Evolutionary conservation across 2,329 filamentous ascomycete genomes (phyloP), one percentile per base, ranked within the genome.

Genomic region (Microdochium bolleyi): DNA sequence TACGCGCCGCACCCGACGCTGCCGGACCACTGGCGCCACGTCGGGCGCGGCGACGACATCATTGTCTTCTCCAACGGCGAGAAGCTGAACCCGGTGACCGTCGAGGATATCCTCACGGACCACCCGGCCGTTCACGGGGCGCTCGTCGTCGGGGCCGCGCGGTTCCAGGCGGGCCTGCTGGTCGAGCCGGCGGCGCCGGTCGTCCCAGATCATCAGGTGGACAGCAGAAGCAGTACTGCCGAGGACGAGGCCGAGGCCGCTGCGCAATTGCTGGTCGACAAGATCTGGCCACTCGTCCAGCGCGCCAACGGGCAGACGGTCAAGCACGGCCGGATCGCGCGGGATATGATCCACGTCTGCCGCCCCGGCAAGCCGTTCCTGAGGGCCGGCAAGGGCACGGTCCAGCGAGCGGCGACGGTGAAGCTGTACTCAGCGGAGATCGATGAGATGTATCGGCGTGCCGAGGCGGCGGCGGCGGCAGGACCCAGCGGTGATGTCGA

Each of bases 341-440:
- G 64, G 7, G 58, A 68, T 16, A 59, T 74, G 13, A 56, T 76
- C 24, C 55, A 60, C 0, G 13, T 77, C 5, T 62, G 70, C 0
- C 61, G 64, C 7, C 64, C 69, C 0, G 54, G 60, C 4, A 71
- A 68, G 55, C 73, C 73, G 0, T 73, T 77, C 50, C 58, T 64
- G 0, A 62, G 67, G 1, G 65, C 73, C 0, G 61, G 64, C 3
- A 76, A 76, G 55, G 72, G 72, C 5, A 70, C 70, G 1, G 54
- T 75, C 19, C 70, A 70, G 57, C 65, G 72, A 3, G 53, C 58
- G 1, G 55, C 53, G 3, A 70, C 74, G 0, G 44, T 73, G 1
- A 69, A 66, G 44, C 50, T 72, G 32, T 79, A 78, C 55, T 60
- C 67, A 24, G 61, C 68, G 1, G 71, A 75, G 53, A 75, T 78